Percentiles rank a stretch among this genome's conserved stretches.
Conservation (phyloP, 2,329 filamentous ascomycete genomes). For the Dothistroma pini region DNA sequence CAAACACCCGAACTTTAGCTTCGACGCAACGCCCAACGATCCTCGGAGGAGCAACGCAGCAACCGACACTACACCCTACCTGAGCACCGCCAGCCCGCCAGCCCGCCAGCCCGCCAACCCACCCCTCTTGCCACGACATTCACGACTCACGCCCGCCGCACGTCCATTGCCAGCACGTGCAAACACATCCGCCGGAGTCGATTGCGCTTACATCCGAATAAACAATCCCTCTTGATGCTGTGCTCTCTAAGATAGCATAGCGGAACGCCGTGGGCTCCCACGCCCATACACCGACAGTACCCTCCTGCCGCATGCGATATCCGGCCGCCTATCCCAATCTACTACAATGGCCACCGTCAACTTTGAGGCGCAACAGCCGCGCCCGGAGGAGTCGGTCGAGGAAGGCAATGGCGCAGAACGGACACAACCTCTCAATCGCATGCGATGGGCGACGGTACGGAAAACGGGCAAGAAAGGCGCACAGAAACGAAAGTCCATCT, state of each 20-base stretch:
- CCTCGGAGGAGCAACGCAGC: not conserved
- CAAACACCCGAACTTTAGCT: slow-evolving; percentile 2
- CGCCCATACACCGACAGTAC: not conserved
- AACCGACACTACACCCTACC: not conserved
- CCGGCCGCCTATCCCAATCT: not conserved
- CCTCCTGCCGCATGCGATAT: slow-evolving; percentile 6
- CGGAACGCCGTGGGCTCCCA: slow-evolving; percentile 5
- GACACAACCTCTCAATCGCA: slow-evolving; percentile 60
- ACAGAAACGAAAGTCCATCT: slow-evolving; percentile 77
- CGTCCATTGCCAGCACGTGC: slow-evolving; percentile 2
- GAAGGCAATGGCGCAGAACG: slow-evolving; percentile 44
- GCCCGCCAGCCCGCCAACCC: too few species aligned
- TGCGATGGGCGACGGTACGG: slow-evolving; percentile 95
- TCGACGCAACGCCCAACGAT: not conserved
- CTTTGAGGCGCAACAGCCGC: slow-evolving; percentile 13
- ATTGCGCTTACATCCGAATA: not conserved
- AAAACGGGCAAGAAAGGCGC: slow-evolving; percentile 69
- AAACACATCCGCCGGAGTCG: not conserved
- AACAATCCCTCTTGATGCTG: slow-evolving; percentile 2
- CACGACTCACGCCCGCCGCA: not conserved
- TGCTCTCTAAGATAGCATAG: slow-evolving; percentile 5
- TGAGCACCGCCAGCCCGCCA: not conserved
- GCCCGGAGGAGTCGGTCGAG: slow-evolving; percentile 23
- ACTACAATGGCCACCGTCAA: slow-evolving; percentile 6
- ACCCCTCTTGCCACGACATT: not conserved